phyloP scores from a whole-genome alignment of 164 flowering plant genomes.

The Sedum album region DNA sequence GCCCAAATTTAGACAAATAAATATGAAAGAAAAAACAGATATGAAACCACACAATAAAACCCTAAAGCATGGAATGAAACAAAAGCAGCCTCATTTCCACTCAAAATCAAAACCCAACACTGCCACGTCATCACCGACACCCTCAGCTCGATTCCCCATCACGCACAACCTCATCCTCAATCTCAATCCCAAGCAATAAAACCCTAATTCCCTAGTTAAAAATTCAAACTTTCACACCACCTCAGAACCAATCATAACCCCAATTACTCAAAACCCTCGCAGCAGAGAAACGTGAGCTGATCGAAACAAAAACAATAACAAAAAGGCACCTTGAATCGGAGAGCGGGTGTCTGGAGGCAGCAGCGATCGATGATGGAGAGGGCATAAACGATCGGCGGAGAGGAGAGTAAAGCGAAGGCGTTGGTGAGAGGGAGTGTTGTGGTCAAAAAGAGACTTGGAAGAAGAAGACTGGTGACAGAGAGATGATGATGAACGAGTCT shows the following conservation, averaged over 20 bases:
- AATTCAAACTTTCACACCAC: neutral
- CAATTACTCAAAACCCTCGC: neutral
- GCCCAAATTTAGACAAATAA: too few species aligned
- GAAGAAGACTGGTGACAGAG: neutral
- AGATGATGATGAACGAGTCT: neutral
- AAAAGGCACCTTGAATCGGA: neutral
- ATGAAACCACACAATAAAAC: neutral
- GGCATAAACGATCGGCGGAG: neutral
- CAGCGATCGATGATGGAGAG: neutral
- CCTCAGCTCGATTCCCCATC: neutral
- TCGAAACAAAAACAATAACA: too few species aligned
- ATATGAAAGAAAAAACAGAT: too few species aligned
- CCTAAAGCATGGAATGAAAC: too few species aligned
- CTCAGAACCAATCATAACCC: neutral
- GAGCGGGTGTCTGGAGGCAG: neutral
- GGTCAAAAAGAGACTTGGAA: constrained; percentile 5
- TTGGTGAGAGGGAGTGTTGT: constrained; percentile 1
- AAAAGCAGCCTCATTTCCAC: neutral
- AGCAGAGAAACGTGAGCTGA: neutral
- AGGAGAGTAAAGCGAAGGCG: neutral
- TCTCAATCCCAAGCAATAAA: neutral
- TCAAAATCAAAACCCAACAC: neutral
- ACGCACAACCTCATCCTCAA: neutral
- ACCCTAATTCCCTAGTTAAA: neutral
- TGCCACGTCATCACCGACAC: neutral